Evolutionary conservation across 768 basidiomycete genomes (phyloP).

Genomic region (Tylopilus rubrobrunneus): DNA sequence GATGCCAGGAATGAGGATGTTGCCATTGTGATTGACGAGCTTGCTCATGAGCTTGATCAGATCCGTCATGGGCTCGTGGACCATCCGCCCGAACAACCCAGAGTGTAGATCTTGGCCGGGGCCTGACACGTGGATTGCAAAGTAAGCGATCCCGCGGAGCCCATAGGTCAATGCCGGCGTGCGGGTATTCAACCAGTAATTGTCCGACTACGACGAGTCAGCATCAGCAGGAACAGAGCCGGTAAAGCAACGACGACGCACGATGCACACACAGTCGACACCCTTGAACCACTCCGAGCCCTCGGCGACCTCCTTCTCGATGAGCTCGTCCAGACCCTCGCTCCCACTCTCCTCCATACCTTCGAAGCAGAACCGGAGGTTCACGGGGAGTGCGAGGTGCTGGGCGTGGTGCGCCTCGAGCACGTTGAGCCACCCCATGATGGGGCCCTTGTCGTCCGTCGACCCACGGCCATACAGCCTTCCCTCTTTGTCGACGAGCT

Average conservation of each 20-base stretch:
- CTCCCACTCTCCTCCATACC: constrained; percentile 97
- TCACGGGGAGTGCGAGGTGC: constrained; percentile 75
- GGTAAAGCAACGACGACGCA: constrained; percentile 33
- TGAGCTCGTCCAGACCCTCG: constrained; percentile 86
- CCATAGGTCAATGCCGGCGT: constrained; percentile 85
- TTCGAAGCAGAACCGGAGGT: constrained; percentile 89
- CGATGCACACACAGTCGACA: constrained; percentile 92
- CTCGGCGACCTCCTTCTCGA: constrained; percentile 64
- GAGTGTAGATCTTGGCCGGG: constrained; percentile 89
- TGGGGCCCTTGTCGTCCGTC: constrained; percentile 91
- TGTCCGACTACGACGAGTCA: constrained; percentile 60
- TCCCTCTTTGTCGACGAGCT: constrained; percentile 50
- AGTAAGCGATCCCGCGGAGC: constrained; percentile 85
- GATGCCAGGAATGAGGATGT: constrained; percentile 85
- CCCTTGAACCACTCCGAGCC: constrained; percentile 74
- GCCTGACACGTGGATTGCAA: constrained; percentile 75
- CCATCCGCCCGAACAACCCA: constrained; percentile 77
- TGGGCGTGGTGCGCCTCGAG: constrained; percentile 76
- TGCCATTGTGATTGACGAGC: constrained; percentile 74
- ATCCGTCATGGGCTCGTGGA: constrained; percentile 94
- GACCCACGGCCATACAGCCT: constrained; percentile 83
- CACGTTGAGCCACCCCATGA: constrained; percentile 87
- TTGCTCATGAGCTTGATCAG: constrained; percentile 79
- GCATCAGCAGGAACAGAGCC: background rate
- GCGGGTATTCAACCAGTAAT: constrained; percentile 88